Evolutionary conservation across 352 stramenopile genomes (phyloP), one percentile per base, ranked within the genome.

Genomic region (Detonula confervacea): DNA sequence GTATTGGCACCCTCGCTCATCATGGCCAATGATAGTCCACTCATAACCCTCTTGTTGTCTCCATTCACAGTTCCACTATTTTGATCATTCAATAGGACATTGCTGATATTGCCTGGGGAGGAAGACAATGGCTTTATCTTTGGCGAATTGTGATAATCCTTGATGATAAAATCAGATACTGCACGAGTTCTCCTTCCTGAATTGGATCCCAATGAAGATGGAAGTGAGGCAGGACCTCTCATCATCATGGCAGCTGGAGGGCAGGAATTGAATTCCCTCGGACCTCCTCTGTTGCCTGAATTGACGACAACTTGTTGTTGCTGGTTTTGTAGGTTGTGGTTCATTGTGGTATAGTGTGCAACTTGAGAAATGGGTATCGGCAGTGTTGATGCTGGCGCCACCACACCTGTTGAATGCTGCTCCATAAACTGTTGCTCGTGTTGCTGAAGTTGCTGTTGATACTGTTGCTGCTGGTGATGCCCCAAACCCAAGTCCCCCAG

Each of bases 21-120:
- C 79, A 86, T 80, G 18, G 67, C 79, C 61, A 86, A 63, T 16
- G 79, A 86, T 0, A 86, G 55, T 25, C 79, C 79, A 46, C 73
- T 83, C 79, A 86, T 83, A 33, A 77, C 70, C 0, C 74, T 55
- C 25, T 81, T 81, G 25, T 78, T 62, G 11, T 46, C 47, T 0
- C 35, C 29, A n/a, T 2, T 27, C 30, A 16, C 61, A 12, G 51
- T 46, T 1, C 6, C 16, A 33, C 22, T 39, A n/a, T n/a, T n/a
- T n/a, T n/a, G n/a, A n/a, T n/a, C n/a, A n/a, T n/a, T n/a, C n/a
- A n/a, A n/a, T n/a, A n/a, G n/a, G n/a, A n/a, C n/a, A n/a, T n/a
- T n/a, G n/a, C n/a, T n/a, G n/a, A n/a, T n/a, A 46, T 25, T 39
- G n/a, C 37, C 66, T 14, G 42, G 8, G 39, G 66, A 24, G 2